Percentiles rank a stretch among this genome's conserved stretches.
Conservation (phyloP, 1,139 yeast species). For the Fermentozyma sake region DNA sequence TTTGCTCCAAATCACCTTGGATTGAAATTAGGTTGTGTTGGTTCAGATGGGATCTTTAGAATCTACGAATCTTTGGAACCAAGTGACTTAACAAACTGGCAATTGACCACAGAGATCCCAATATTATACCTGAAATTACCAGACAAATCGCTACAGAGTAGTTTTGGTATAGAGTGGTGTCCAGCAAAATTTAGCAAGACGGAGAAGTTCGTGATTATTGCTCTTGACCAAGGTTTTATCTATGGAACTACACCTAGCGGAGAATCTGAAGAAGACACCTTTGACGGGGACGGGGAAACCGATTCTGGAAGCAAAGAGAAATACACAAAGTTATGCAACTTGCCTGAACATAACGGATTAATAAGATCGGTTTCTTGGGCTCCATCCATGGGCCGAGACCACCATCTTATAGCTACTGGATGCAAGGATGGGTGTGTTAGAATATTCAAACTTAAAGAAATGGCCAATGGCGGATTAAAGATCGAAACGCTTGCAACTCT, state of each 20-base stretch:
- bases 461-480: slow-evolving; percentile 26
- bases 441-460: slow-evolving; percentile 65
- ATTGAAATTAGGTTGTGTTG: slow-evolving; percentile 78
- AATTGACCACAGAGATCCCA: slow-evolving; percentile 64
- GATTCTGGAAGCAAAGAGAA: slow-evolving; percentile 14
- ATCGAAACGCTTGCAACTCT: slow-evolving; percentile 37
- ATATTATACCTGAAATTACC: slow-evolving; percentile 62
- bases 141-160: slow-evolving; percentile 78
- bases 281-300: slow-evolving; percentile 3
- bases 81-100: slow-evolving; percentile 79
- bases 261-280: slow-evolving; percentile 28
- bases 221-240: slow-evolving; percentile 81
- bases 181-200: slow-evolving; percentile 72
- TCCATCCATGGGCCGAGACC: slow-evolving; percentile 89
- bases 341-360: slow-evolving; percentile 80
- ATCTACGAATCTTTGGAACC: slow-evolving; percentile 90
- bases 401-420: slow-evolving; percentile 88
- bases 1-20: slow-evolving; percentile 90
- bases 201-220: slow-evolving; percentile 81
- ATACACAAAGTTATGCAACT: slow-evolving; percentile 33
- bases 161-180: slow-evolving; percentile 90
- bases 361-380: slow-evolving; percentile 96
- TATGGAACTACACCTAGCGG: slow-evolving; percentile 45
- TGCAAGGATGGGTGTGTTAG: slow-evolving; percentile 92
- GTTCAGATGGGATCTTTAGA: slow-evolving; percentile 83